Evolutionary conservation across 1,139 yeast species (phyloP).

Genomic region (Nematodospora anomalae): DNA sequence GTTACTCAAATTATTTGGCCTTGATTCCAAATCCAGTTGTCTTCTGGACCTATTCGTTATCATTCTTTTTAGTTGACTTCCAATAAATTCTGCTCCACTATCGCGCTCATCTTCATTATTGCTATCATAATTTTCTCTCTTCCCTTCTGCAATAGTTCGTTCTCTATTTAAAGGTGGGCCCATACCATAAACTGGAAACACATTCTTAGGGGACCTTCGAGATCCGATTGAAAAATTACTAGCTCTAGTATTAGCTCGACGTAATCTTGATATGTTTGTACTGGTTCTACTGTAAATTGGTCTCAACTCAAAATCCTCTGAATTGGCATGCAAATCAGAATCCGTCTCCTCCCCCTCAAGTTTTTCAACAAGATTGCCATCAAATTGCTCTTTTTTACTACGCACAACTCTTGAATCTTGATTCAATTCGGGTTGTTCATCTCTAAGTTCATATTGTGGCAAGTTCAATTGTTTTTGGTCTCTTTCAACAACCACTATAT

Average conservation of each 20-base stretch:
- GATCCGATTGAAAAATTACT: constrained; percentile 4
- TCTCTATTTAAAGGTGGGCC: constrained; percentile 60
- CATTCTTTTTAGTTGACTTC: constrained; percentile 26
- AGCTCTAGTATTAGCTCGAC: constrained; percentile 9
- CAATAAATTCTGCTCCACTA: constrained; percentile 31
- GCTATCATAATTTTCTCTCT: constrained; percentile 1
- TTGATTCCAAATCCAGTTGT: constrained; percentile 9
- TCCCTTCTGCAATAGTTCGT: constrained; percentile 52
- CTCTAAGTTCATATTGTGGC: constrained; percentile 68
- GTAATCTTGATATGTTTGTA: constrained; percentile 1
- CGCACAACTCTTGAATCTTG: constrained; percentile 77
- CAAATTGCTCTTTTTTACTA: constrained; percentile 20
- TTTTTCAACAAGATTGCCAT: constrained; percentile 11
- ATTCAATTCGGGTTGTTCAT: constrained; percentile 76
- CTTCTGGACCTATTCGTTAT: constrained; percentile 10
- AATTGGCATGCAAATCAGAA: constrained; percentile 6
- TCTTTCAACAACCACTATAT: constrained; percentile 64
- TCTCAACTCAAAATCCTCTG: constrained; percentile 7
- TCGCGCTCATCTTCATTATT: constrained; percentile 7
- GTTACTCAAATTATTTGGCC: neutral
- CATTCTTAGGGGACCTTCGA: constrained; percentile 61
- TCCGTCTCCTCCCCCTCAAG: constrained; percentile 9
- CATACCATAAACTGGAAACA: constrained; percentile 79
- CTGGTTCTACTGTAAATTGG: constrained; percentile 14
- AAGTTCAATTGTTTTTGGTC: constrained; percentile 60